A percentile compares a stretch with the other conserved stretches of the same genome.
These are phyloP conservation scores for Sporothrix pseudoabietina DNA, from an alignment of 2,329 filamentous ascomycete species.

Conservation along the genomic window DNA sequence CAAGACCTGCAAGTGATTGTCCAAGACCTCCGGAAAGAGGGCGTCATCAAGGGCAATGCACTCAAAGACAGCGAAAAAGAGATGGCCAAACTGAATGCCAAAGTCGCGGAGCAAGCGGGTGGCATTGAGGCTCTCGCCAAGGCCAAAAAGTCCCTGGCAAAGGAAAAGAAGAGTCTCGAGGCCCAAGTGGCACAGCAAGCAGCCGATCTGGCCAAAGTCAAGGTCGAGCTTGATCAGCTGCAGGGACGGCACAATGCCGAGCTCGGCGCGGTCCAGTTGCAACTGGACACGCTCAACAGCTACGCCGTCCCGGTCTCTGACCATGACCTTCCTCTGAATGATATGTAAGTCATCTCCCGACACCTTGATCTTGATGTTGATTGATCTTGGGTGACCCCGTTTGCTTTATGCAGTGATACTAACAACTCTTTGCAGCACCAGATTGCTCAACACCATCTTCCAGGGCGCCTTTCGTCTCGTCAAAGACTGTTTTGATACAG, in stretches of 20 bases:
- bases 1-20: background rate
- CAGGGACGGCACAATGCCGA: background rate
- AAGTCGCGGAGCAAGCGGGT: background rate
- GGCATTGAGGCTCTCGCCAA: background rate
- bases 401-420: background rate
- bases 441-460: background rate
- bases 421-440: background rate
- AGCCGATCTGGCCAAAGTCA: background rate
- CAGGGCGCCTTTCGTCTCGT: background rate
- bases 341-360: background rate
- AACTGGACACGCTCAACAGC: background rate
- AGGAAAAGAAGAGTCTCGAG: background rate
- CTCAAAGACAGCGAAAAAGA: background rate
- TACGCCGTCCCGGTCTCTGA: background rate
- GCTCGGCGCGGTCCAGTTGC: background rate
- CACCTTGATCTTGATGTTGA: too few relatives aligned
- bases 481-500: conserved; percentile 3
- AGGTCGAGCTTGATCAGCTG: background rate
- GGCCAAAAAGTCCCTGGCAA: background rate
- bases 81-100: background rate
- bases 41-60: background rate
- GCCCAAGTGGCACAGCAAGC: background rate
- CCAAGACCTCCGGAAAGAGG: background rate
- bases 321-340: background rate
- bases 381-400: background rate